Percentiles rank a stretch among this genome's conserved stretches.
phyloP scores from a whole-genome alignment of 73 alveolate genomes.

The Tetrahymena elliotti region DNA sequence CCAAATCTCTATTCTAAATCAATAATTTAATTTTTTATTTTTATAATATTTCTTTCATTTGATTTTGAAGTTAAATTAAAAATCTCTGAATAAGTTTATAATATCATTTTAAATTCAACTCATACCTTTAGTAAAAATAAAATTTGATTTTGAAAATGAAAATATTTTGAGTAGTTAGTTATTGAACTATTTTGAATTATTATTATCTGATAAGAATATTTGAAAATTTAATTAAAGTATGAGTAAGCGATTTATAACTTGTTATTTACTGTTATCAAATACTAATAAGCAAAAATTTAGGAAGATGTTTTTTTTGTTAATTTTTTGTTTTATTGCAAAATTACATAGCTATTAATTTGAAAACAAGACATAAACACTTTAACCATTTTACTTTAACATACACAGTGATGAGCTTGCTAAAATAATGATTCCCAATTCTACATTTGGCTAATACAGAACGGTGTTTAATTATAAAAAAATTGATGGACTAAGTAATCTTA shows the following conservation, averaged over 20 bases:
- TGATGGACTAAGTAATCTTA: neutral
- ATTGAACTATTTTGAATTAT: too few relatives aligned
- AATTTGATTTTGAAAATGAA: too few relatives aligned
- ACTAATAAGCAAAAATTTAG: neutral
- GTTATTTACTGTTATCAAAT: neutral
- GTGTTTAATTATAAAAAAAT: neutral
- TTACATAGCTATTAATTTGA: neutral
- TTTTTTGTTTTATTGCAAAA: neutral
- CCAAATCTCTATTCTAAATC: too few relatives aligned
- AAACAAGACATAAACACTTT: neutral
- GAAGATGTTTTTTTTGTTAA: neutral
- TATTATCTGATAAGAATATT: neutral
- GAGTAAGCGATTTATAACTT: neutral
- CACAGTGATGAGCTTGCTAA: neutral
- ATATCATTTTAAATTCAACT: too few relatives aligned
- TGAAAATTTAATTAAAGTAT: too few relatives aligned
- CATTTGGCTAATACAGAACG: neutral
- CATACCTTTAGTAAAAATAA: too few relatives aligned
- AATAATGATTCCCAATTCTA: neutral
- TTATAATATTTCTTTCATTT: too few relatives aligned
- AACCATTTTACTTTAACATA: neutral
- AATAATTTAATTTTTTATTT: too few relatives aligned
- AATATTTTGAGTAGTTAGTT: too few relatives aligned
- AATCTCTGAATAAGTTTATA: too few relatives aligned
- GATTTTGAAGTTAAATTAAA: too few relatives aligned